Percentiles rank a stretch among this genome's conserved stretches.
Evolutionary conservation across 164 flowering plant genomes (phyloP).

Genomic region (Kalanchoe fedtschenkoi): DNA sequence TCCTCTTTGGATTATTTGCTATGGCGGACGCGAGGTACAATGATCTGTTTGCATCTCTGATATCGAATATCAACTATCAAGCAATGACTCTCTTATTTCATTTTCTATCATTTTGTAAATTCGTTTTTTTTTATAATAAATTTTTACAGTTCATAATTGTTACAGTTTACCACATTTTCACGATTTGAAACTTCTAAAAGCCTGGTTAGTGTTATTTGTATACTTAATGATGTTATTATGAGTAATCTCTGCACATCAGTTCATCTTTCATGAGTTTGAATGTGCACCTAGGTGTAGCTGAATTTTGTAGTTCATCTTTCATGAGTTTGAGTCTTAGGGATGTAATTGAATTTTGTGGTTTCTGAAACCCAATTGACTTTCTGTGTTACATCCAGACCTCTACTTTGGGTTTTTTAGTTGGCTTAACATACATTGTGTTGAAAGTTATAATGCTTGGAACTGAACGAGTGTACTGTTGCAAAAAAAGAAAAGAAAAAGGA

Average conservation of each 20-base stretch:
- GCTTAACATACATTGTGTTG: too few relatives aligned
- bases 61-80: conserved; percentile 50
- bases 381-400: too few relatives aligned
- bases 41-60: conserved; percentile 49
- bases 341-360: too few relatives aligned
- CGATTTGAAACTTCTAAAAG: conserved; percentile 35
- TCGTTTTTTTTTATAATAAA: not conserved
- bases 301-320: not conserved
- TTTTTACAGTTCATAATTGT: too few relatives aligned
- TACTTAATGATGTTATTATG: not conserved
- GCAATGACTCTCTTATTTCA: too few relatives aligned
- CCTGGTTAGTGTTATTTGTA: not conserved
- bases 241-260: not conserved
- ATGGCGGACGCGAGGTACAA: conserved; percentile 21
- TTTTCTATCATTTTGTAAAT: not conserved
- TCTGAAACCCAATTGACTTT: too few relatives aligned
- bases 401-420: too few relatives aligned
- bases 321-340: not conserved
- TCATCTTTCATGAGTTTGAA: not conserved
- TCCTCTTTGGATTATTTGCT: not conserved
- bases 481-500: too few relatives aligned
- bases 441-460: too few relatives aligned
- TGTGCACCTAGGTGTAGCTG: not conserved
- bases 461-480: too few relatives aligned
- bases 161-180: too few relatives aligned